Conservation (phyloP, 2,329 filamentous ascomycete genomes). For the Talaromyces funiculosus region DNA sequence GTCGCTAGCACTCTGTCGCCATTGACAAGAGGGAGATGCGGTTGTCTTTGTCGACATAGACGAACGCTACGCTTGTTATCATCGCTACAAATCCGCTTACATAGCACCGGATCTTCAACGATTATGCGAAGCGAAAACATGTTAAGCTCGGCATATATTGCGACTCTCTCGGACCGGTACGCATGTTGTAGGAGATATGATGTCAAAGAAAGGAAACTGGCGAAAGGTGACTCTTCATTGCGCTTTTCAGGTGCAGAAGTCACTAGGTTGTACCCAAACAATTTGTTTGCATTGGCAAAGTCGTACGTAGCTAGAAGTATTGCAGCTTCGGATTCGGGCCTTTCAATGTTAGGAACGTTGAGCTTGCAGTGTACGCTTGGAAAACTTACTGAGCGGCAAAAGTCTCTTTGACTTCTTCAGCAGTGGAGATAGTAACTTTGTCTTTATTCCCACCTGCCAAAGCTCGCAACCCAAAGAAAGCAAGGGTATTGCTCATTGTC, state of each 20-base stretch:
- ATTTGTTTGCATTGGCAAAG: constrained; percentile 88
- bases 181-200: constrained; percentile 94
- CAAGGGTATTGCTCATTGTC: constrained; percentile 73
- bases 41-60: constrained; percentile 82
- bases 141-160: constrained; percentile 78
- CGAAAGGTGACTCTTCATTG: constrained; percentile 66
- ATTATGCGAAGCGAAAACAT: constrained; percentile 80
- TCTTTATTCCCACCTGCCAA: constrained; percentile 65
- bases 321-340: constrained; percentile 72
- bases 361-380: constrained; percentile 15
- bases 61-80: constrained; percentile 69
- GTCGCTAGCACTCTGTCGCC: constrained; percentile 69
- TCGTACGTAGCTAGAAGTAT: constrained; percentile 84
- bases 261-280: constrained; percentile 83
- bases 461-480: constrained; percentile 75
- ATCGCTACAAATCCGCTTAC: constrained; percentile 77
- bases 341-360: constrained; percentile 35
- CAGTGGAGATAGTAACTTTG: constrained; percentile 56
- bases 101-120: constrained; percentile 75
- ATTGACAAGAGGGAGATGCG: constrained; percentile 70
- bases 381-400: constrained; percentile 70
- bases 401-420: constrained; percentile 74
- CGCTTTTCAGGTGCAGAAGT: constrained; percentile 56
- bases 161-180: constrained; percentile 70
- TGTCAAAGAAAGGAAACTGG: constrained; percentile 76